phyloP scores from a whole-genome alignment of 306 rosid species.

The Vigna angularis region DNA sequence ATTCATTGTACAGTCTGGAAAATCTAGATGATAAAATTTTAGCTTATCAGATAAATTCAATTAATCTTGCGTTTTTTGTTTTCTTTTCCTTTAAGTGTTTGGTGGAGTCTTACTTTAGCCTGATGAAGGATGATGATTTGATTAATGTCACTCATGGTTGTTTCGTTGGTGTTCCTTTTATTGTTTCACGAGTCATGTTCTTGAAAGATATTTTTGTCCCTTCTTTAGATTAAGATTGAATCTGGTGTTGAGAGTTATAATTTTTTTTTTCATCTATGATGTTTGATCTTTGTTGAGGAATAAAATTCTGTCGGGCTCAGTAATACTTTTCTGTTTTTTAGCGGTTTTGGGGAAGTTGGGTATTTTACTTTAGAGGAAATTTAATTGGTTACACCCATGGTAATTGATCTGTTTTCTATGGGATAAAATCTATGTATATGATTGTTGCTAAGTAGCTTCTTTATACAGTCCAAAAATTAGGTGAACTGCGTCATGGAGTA shows the following conservation, averaged over 20 bases:
- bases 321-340: background rate
- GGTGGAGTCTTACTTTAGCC: background rate
- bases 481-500: background rate
- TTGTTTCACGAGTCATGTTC: constrained; percentile 4
- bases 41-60: background rate
- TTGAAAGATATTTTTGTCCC: background rate
- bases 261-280: constrained; percentile 2
- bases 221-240: background rate
- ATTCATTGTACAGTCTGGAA: background rate
- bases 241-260: background rate
- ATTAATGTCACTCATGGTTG: background rate
- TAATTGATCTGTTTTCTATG: background rate
- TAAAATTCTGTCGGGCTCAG: background rate
- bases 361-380: background rate
- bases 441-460: background rate
- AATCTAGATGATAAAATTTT: background rate
- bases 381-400: background rate
- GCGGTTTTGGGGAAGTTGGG: background rate
- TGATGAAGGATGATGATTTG: background rate
- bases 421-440: background rate
- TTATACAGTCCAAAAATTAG: background rate
- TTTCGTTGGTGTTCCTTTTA: constrained; percentile 13
- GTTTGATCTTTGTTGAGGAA: background rate
- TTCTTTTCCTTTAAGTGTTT: background rate
- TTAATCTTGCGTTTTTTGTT: background rate